Base-by-base conservation (phyloP, 2,329 filamentous ascomycete species). In the Fusarium paranaense region DNA sequence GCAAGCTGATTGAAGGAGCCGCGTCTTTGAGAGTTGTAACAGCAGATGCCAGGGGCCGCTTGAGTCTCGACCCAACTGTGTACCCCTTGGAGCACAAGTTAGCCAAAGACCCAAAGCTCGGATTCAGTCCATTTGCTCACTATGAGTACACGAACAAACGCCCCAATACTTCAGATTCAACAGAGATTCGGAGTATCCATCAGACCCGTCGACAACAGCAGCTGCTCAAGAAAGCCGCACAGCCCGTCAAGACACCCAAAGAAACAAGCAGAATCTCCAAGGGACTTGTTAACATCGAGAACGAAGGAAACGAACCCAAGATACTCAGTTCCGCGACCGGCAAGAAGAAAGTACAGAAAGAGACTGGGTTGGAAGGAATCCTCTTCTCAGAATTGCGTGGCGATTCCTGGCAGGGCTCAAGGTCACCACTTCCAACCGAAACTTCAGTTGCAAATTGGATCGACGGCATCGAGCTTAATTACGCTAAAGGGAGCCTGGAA, bases 1-100 rank as follows among this genome's bases (percentile, higher is more conserved):
- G 78, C 35, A 22, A 66, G 2, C 60, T 66, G 4, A 69, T 81
- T 1, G 35, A 59, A 13, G 56, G 63, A 10, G 73, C 76, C 7
- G 75, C 73, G 6, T 72, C 72, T 3, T 14, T 80, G 8, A 75
- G 79, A 50, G 69, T 67, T 6, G 64, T 77, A n/a, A 35, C 22
- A 5, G n/a, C 37, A 7, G 50, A 77, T 25, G 50, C n/a, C 2
- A 33, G 61, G 18, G 70, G 62, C 5, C 57, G 42, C 13, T 59
- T 62, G 32, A 52, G 59, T 8, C 45, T 57, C 6, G 72, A 76
- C 20, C 27, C 50, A 1, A 75, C 64, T 9, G 60, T 61, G 4
- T 75, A 78, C 35, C 60, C 65, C 11, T 20, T 47, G 2, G 45
- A 9, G 5, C 10, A 20, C 6, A 30, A 47, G 14, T 10, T 13